Conservation (phyloP, 768 basidiomycete species). For the Hemileccinum impolitum region DNA sequence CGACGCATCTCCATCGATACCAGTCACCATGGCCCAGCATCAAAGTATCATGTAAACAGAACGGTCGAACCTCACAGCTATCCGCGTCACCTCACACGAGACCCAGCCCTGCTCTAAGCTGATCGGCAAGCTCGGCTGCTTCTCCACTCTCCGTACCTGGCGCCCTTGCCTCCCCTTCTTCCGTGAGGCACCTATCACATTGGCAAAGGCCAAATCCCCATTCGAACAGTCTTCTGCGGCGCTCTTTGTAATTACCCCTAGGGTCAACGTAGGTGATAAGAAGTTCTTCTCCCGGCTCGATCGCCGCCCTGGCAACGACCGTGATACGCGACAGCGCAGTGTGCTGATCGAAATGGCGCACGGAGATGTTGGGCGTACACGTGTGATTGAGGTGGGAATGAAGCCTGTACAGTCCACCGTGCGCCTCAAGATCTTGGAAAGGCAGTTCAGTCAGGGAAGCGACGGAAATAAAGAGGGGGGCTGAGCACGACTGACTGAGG, state of each 20-base stretch:
- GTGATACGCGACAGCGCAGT: conserved; percentile 72
- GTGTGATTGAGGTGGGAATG: conserved; percentile 89
- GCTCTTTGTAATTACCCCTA: conserved; percentile 30
- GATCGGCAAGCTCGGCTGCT: conserved; percentile 50
- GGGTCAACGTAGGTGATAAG: conserved; percentile 79
- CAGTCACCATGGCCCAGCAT: no score
- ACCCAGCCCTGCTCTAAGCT: conserved; percentile 65
- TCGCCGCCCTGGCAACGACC: conserved; percentile 60
- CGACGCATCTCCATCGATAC: no score
- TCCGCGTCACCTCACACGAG: conserved; percentile 31
- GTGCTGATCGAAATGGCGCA: conserved; percentile 70
- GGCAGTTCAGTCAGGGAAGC: conserved; percentile 1
- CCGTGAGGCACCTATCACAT: conserved; percentile 66
- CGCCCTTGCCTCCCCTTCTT: conserved; percentile 37
- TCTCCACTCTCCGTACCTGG: conserved; percentile 4
- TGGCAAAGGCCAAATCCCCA: conserved; percentile 76
- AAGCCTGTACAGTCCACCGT: conserved; percentile 81
- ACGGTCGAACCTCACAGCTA: no score
- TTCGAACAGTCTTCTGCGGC: conserved; percentile 52
- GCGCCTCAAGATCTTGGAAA: conserved; percentile 75
- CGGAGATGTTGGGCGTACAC: conserved; percentile 76
- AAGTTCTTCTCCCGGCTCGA: conserved; percentile 72
- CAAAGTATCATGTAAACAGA: no score
- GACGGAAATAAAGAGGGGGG: background rate
- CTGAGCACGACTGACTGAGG: conserved; percentile 53